Conservation (phyloP, 1,284 basidiomycete species). For the Ustilago lituana region DNA sequence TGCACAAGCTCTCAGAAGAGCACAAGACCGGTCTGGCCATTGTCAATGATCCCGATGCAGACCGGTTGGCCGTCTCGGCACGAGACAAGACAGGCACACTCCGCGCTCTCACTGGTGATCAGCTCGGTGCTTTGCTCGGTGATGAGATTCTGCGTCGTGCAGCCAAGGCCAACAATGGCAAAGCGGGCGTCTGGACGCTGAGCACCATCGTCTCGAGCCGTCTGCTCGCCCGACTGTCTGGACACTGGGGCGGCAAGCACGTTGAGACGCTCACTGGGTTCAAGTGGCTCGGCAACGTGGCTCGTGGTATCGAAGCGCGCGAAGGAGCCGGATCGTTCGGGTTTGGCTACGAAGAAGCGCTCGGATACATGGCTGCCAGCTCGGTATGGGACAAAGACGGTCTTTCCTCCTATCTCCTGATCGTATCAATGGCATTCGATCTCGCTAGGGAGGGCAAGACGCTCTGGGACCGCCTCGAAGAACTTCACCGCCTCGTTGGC, state of each 20-base stretch:
- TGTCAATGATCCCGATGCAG: slow-evolving; percentile 61
- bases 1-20: slow-evolving; percentile 55
- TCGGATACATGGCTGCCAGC: slow-evolving; percentile 58
- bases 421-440: slow-evolving; percentile 52
- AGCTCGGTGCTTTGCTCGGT: slow-evolving; percentile 55
- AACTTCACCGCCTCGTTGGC: slow-evolving; percentile 53
- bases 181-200: slow-evolving; percentile 38
- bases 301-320: slow-evolving; percentile 37
- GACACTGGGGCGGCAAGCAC: slow-evolving; percentile 41
- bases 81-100: slow-evolving; percentile 47
- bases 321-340: slow-evolving; percentile 49
- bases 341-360: slow-evolving; percentile 62
- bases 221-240: slow-evolving; percentile 51
- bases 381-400: slow-evolving; percentile 63
- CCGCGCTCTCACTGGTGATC: slow-evolving; percentile 55
- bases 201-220: slow-evolving; percentile 58
- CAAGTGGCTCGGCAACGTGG: slow-evolving; percentile 62
- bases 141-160: slow-evolving; percentile 56
- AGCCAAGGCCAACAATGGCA: slow-evolving; percentile 14
- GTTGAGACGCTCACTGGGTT: slow-evolving; percentile 60
- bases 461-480: slow-evolving; percentile 57
- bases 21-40: slow-evolving; percentile 53
- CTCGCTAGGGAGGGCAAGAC: slow-evolving; percentile 45
- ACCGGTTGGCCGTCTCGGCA: slow-evolving; percentile 54
- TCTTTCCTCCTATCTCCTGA: slow-evolving; percentile 53